These are phyloP conservation scores for Aspergillus glaucus DNA, from an alignment of 2,329 filamentous ascomycete species.

Conservation along the genomic window DNA sequence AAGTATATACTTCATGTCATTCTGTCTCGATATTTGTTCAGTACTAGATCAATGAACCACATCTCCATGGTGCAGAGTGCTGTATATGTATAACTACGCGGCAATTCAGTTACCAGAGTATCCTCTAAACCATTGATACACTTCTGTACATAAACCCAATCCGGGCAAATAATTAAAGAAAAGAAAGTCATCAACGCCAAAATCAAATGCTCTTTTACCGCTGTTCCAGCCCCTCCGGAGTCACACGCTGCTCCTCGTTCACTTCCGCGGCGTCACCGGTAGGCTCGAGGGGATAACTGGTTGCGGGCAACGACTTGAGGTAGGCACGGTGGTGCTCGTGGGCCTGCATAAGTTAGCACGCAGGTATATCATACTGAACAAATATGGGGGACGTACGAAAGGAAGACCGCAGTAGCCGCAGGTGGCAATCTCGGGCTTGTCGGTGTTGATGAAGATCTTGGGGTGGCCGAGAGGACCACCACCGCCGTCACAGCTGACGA, in stretches of 20 bases:
- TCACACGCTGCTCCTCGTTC: constrained; percentile 52
- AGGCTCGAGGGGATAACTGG: constrained; percentile 72
- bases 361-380: background rate
- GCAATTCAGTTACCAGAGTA: too few relatives aligned
- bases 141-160: constrained; percentile 30
- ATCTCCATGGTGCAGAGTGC: too few relatives aligned
- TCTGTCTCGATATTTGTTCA: constrained; percentile 4
- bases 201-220: constrained; percentile 42
- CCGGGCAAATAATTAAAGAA: constrained; percentile 18
- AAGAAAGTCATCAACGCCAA: constrained; percentile 29
- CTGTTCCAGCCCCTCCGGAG: constrained; percentile 54
- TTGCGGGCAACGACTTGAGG: constrained; percentile 73
- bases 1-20: background rate
- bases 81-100: too few relatives aligned
- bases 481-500: constrained; percentile 86
- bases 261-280: constrained; percentile 55
- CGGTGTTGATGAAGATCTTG: constrained; percentile 92
- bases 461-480: constrained; percentile 88
- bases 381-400: constrained; percentile 59
- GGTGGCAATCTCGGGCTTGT: constrained; percentile 86
- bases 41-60: background rate
- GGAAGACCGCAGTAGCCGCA: constrained; percentile 93
- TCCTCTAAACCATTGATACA: constrained; percentile 13
- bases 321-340: constrained; percentile 81
- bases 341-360: constrained; percentile 53